These are phyloP conservation scores for Mycena kentingensis DNA, from an alignment of 768 basidiomycete species.

Conservation along the genomic window DNA sequence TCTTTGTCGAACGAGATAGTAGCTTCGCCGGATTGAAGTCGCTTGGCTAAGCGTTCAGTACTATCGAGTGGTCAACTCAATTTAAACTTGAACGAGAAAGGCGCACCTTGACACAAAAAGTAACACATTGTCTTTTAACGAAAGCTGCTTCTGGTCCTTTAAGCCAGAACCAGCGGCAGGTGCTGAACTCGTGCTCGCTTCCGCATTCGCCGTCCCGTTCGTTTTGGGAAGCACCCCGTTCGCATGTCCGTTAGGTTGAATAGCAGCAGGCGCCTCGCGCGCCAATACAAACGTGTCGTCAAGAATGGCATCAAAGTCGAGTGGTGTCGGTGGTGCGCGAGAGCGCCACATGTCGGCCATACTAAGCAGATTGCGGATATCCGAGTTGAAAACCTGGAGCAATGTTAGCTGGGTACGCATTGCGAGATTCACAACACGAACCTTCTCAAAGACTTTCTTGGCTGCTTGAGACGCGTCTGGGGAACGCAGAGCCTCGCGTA, in stretches of 20 bases:
- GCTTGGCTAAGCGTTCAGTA: slow-evolving; percentile 73
- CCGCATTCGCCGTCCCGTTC: slow-evolving; percentile 30
- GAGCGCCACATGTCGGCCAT: slow-evolving; percentile 99
- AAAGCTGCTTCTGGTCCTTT: slow-evolving; percentile 81
- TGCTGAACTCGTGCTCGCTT: slow-evolving; percentile 10
- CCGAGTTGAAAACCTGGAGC: slow-evolving; percentile 79
- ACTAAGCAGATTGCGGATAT: slow-evolving; percentile 83
- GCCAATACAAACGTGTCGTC: slow-evolving; percentile 58
- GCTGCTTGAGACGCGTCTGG: slow-evolving; percentile 52
- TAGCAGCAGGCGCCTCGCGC: slow-evolving; percentile 23
- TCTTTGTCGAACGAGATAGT: slow-evolving; percentile 95
- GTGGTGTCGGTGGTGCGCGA: slow-evolving; percentile 80
- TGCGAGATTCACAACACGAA: slow-evolving; percentile 29
- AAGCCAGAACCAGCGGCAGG: slow-evolving; percentile 38
- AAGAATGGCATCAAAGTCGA: slow-evolving; percentile 79
- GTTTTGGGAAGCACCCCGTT: slow-evolving; percentile 24
- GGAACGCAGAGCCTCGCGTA: slow-evolving; percentile 67
- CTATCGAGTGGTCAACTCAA: slow-evolving; percentile 41
- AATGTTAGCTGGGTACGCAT: background rate
- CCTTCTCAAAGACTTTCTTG: slow-evolving; percentile 82
- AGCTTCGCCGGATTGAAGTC: slow-evolving; percentile 65
- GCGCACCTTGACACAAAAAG: slow-evolving; percentile 84
- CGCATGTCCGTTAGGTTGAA: slow-evolving; percentile 10
- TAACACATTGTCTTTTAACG: slow-evolving; percentile 76
- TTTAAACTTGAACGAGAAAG: background rate